A percentile compares a stretch with the other conserved stretches of the same genome.
These are phyloP conservation scores for Podaxis rugospora DNA, from an alignment of 768 basidiomycete species.

Conservation along the genomic window DNA sequence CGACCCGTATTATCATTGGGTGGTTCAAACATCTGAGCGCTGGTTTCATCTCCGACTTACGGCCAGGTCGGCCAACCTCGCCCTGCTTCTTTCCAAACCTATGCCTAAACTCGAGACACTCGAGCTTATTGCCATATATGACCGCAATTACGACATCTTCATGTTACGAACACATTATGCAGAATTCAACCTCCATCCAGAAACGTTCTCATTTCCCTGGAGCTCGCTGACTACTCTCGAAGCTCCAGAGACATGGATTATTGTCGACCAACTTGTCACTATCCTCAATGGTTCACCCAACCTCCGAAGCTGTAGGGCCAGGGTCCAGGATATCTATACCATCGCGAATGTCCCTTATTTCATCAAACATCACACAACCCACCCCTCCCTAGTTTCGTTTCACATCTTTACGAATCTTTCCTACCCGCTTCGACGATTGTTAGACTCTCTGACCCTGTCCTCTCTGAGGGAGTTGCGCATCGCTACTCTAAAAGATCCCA, in stretches of 20 bases:
- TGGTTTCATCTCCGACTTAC: constrained; percentile 6
- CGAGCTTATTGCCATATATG: background rate
- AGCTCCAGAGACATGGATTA: background rate
- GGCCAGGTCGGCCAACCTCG: background rate
- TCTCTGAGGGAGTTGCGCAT: background rate
- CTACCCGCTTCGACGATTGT: background rate
- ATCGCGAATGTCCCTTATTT: background rate
- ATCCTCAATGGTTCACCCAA: constrained; percentile 5
- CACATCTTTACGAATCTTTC: background rate
- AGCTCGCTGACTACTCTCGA: constrained; percentile 1
- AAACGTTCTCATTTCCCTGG: constrained; percentile 2
- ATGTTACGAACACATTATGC: background rate
- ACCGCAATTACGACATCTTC: background rate
- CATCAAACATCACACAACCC: background rate
- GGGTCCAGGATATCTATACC: background rate
- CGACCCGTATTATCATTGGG: constrained; percentile 7
- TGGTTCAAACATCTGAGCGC: constrained; percentile 1
- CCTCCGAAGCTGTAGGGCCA: background rate
- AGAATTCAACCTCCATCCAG: constrained; percentile 1
- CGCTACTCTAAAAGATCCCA: background rate
- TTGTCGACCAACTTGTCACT: background rate
- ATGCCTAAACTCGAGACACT: background rate
- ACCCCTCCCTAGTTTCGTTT: background rate
- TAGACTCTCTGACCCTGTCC: background rate
- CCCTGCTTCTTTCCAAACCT: constrained; percentile 1